phyloP scores from a whole-genome alignment of 306 rosid species.

The Medicago ruthenica region DNA sequence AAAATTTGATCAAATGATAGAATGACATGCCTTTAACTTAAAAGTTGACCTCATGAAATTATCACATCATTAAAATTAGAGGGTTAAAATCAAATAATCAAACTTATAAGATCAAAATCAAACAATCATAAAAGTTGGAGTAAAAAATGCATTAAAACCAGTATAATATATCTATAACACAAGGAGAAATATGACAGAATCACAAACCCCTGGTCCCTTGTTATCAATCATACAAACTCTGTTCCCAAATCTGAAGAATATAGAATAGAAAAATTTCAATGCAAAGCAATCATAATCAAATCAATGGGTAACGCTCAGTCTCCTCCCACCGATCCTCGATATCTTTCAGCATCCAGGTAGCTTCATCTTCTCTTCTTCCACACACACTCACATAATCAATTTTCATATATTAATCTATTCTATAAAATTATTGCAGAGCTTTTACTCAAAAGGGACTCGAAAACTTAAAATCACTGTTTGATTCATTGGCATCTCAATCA shows the following conservation, averaged over 20 bases:
- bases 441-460: slow-evolving; percentile 67
- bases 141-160: too few relatives aligned
- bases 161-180: background rate
- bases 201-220: too few relatives aligned
- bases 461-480: slow-evolving; percentile 63
- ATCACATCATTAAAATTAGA: too few relatives aligned
- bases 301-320: slow-evolving; percentile 60
- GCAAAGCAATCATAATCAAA: slow-evolving; percentile 1
- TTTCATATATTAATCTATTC: slow-evolving; percentile 8
- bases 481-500: slow-evolving; percentile 68
- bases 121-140: too few relatives aligned
- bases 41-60: too few relatives aligned
- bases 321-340: slow-evolving; percentile 56
- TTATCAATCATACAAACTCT: background rate
- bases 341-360: slow-evolving; percentile 83
- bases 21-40: too few relatives aligned
- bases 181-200: too few relatives aligned
- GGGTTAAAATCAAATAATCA: too few relatives aligned
- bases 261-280: background rate
- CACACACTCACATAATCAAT: background rate
- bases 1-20: too few relatives aligned
- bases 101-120: too few relatives aligned
- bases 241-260: background rate
- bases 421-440: slow-evolving; percentile 60
- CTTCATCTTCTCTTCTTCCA: slow-evolving; percentile 39